A percentile compares a stretch with the other conserved stretches of the same genome.
Conservation (phyloP, 148 eudicot genomes). For the Pharnaceum exiguum region DNA sequence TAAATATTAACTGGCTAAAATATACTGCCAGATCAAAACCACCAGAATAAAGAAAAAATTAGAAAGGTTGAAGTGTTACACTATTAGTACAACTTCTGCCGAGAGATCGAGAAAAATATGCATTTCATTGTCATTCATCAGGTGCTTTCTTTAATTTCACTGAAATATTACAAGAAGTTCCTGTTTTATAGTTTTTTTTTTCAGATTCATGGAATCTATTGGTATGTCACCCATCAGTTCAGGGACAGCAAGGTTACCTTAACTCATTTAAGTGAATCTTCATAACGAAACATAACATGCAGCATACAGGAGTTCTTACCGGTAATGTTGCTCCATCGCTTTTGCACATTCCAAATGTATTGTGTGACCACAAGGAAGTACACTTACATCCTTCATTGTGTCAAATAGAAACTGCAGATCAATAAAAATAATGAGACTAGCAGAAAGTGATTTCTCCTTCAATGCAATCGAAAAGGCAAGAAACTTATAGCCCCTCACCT, state of each 20-base stretch:
- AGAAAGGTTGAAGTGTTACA: background rate
- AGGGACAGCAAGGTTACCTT: too few relatives aligned
- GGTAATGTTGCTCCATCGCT: slow-evolving; percentile 43
- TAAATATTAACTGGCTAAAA: slow-evolving; percentile 14
- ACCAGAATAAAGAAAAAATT: background rate
- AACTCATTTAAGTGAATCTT: too few relatives aligned
- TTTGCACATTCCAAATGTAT: slow-evolving; percentile 47
- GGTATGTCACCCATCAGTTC: too few relatives aligned
- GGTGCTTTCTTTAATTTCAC: too few relatives aligned
- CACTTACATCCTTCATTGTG: slow-evolving; percentile 35
- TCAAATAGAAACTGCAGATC: slow-evolving; percentile 46
- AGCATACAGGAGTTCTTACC: slow-evolving; percentile 23
- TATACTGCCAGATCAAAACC: slow-evolving; percentile 5
- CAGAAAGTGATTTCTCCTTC: background rate
- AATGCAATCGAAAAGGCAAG: too few relatives aligned
- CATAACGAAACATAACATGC: too few relatives aligned
- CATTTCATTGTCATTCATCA: background rate
- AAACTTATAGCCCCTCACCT: slow-evolving; percentile 34
- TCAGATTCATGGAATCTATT: too few relatives aligned
- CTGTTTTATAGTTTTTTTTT: too few relatives aligned
- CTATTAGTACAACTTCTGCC: background rate
- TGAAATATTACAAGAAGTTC: too few relatives aligned
- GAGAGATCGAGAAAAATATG: background rate
- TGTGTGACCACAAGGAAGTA: slow-evolving; percentile 48
- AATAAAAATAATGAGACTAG: slow-evolving; percentile 1